phyloP scores from a whole-genome alignment of 768 basidiomycete species.

The Suillus brevipes region DNA sequence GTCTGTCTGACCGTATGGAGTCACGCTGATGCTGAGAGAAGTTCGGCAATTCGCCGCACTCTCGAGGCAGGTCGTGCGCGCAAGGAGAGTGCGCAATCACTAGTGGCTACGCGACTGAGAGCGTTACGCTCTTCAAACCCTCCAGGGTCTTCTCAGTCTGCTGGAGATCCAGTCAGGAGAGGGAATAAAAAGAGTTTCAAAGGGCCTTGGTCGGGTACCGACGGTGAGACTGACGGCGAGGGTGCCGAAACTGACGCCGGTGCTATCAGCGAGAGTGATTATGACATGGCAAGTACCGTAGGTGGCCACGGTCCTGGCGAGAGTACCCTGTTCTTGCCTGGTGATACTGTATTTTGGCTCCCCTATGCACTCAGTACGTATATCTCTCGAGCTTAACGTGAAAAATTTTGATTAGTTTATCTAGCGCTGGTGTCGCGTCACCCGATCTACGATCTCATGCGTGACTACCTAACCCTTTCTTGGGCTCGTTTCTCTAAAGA shows the following conservation, averaged over 20 bases:
- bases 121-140: constrained; percentile 55
- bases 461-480: constrained; percentile 92
- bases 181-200: constrained; percentile 61
- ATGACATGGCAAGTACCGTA: constrained; percentile 76
- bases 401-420: constrained; percentile 13
- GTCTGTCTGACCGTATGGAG: constrained; percentile 96
- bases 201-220: constrained; percentile 69
- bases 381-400: constrained; percentile 10
- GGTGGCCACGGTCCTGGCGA: constrained; percentile 79
- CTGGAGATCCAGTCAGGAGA: constrained; percentile 55
- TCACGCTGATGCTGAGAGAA: constrained; percentile 87
- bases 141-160: constrained; percentile 43
- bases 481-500: constrained; percentile 96
- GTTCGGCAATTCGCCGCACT: constrained; percentile 79
- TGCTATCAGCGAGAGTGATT: constrained; percentile 84
- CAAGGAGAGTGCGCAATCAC: constrained; percentile 77
- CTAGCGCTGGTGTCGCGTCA: constrained; percentile 87
- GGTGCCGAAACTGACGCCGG: constrained; percentile 69
- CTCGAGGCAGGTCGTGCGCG: constrained; percentile 76
- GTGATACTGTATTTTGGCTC: constrained; percentile 92
- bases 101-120: constrained; percentile 67
- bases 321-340: constrained; percentile 85
- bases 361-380: constrained; percentile 86
- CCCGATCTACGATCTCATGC: constrained; percentile 93
- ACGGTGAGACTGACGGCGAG: constrained; percentile 74